Base-by-base conservation (phyloP, 2,329 filamentous ascomycete species). In the Basipetospora chlamydospora region DNA sequence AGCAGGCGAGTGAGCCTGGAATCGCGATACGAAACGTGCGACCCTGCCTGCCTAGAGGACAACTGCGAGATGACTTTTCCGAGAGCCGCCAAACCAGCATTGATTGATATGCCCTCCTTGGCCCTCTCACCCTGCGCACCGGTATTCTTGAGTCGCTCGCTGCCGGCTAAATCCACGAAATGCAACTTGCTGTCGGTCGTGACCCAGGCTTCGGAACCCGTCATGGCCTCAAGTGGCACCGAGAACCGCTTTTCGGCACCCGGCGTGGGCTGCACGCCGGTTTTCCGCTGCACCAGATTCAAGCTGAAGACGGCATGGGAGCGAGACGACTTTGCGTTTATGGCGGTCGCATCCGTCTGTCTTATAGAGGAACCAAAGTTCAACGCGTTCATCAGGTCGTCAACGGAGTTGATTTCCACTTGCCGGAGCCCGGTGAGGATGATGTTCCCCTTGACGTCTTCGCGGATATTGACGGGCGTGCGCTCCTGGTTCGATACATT, bases 1-100 rank as follows among this genome's bases (percentile, higher is more conserved):
- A 98, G 72, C 17, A 98, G 67, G 41, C 90, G 80, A 9, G 90
- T 98, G 47, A 98, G 75, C 54, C 86, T 87, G n/a, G 90, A 96
- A 60, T 98, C 90, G 44, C 90, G 84, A 55, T 98, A 98, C 2
- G 90, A 98, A 39, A 98, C 87, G 58, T 96, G 86, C 4, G 85
- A 80, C 33, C 85, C 86, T 30, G 81, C 64, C 45, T 86, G 78
- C 41, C 87, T 81, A 13, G 87, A 93, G 1, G 90, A 98, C 28
- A 98, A 70, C 58, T 98, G 90, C 23, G 90, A 94, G 51, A 98
- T 98, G 56, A 98, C 90, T 57, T 98, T 98, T 53, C 90, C 90
- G 18, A 98, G 66, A 42, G 87, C 88, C 34, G 90, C 90, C 42
- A 98, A 72, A 41, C 90, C 90, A 26, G 83, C 90, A 51, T 98